These are phyloP conservation scores for Fomitopsis betulina DNA, from an alignment of 1,284 basidiomycete genomes.

Conservation along the genomic window DNA sequence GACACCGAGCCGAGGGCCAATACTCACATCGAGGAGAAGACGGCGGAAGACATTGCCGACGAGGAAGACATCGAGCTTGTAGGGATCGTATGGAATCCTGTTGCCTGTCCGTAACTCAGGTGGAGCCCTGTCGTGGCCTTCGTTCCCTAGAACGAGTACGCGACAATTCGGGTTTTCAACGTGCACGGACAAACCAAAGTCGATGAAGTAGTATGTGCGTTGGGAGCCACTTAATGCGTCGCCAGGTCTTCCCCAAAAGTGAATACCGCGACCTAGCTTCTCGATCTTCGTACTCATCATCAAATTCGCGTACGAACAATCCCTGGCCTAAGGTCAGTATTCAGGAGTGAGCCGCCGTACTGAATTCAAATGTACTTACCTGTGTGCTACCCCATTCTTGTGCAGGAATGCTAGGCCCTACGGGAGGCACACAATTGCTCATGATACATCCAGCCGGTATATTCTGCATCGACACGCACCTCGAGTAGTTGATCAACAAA, in stretches of 20 bases:
- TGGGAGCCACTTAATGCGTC: no score
- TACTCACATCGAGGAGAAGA: constrained; percentile 3
- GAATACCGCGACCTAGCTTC: no score
- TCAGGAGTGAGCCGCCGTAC: background rate
- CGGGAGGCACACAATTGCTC: background rate
- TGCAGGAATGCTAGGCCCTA: constrained; percentile 9
- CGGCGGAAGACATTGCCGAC: constrained; percentile 20
- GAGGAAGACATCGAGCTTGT: constrained; percentile 25
- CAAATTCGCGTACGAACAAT: background rate
- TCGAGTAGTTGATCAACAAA: constrained; percentile 27
- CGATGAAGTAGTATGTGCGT: constrained; percentile 15
- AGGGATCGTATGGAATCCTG: constrained; percentile 25
- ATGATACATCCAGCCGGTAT: background rate
- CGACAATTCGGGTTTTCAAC: constrained; percentile 1
- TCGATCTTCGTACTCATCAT: constrained; percentile 7
- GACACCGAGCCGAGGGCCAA: background rate
- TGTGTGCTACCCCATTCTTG: constrained; percentile 3
- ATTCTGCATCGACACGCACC: constrained; percentile 12
- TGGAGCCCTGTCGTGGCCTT: constrained; percentile 19
- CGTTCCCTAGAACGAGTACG: constrained; percentile 10
- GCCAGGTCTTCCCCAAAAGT: no score
- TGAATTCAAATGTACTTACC: background rate
- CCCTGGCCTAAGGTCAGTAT: background rate
- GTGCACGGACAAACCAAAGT: constrained; percentile 20
- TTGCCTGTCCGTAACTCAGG: constrained; percentile 21